Evolutionary conservation across 2,329 filamentous ascomycete genomes (phyloP).

Genomic region (Gnomoniopsis smithogilvyi): DNA sequence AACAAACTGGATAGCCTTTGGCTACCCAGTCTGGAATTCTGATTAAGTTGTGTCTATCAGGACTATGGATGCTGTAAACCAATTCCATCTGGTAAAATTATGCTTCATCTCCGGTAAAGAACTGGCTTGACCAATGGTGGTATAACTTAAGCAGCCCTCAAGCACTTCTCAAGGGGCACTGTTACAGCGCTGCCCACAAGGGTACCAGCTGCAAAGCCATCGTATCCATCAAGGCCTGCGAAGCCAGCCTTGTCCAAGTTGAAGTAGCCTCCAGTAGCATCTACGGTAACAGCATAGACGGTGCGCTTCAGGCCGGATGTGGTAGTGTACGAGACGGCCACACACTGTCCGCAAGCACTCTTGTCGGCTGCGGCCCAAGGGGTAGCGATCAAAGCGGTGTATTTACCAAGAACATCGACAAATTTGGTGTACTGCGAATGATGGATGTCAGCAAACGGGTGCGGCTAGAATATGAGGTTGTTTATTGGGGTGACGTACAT

Average conservation of each 20-base stretch:
- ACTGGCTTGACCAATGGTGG: no score
- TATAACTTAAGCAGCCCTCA: no score
- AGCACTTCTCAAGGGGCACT: not conserved
- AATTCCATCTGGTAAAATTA: no score
- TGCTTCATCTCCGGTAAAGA: no score
- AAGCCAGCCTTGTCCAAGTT: slow-evolving; percentile 8
- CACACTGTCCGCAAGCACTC: slow-evolving; percentile 5
- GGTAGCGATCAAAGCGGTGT: slow-evolving; percentile 1
- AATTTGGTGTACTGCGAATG: slow-evolving; percentile 4
- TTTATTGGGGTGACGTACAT: not conserved
- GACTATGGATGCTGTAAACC: no score
- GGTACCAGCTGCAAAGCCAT: not conserved
- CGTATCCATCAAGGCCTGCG: slow-evolving; percentile 1
- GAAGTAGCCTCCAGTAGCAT: slow-evolving; percentile 5
- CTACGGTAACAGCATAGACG: slow-evolving; percentile 5
- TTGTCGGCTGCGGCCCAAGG: slow-evolving; percentile 6
- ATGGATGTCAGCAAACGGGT: not conserved
- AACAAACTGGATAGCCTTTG: no score
- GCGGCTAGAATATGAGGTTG: not conserved
- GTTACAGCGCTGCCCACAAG: not conserved
- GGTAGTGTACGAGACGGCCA: slow-evolving; percentile 6
- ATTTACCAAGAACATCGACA: slow-evolving; percentile 10
- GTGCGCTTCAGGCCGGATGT: not conserved
- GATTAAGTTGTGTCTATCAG: no score
- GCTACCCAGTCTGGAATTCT: no score